Base-by-base conservation (phyloP, 2,329 filamentous ascomycete genomes). In the Botrytis deweyae region DNA sequence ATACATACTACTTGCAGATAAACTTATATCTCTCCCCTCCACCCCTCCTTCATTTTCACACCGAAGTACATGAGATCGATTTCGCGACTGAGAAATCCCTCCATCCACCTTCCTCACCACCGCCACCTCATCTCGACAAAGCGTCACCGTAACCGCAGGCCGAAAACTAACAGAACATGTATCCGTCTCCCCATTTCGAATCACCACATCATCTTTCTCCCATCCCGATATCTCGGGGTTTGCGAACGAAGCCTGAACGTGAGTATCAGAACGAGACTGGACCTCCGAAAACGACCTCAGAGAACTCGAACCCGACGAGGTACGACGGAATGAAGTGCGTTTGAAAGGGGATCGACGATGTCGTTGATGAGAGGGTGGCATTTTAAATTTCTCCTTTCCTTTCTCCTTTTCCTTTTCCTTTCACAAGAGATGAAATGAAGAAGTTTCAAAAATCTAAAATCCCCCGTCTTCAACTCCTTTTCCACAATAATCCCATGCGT, bases 51-150 rank as follows among this genome's bases (percentile, higher is more conserved):
- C 18, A 1, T 58, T 9, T 18, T 58, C 52, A 16, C 14, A n/a
- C 2, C 12, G 49, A 0, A n/a, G 12, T 0, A n/a, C 1, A 6
- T n/a, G 25, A 0, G 25, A 55, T 55, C 16, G 49, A n/a, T 25
- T 1, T 52, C 8, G 49, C 49, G 49, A n/a, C 4, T 16, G n/a
- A 6, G 52, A 58, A 8, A 12, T 29, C 5, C 18, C 16, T 18
- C n/a, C 16, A 29, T 29, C 52, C 14, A 0, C 52, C 1, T 8
- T 29, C 16, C 16, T 29, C 14, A 8, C 3, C 52, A 4, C n/a
- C 29, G n/a, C 2, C 7, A 58, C 29, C 52, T 58, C 52, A 18
- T 58, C n/a, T 8, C 3, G n/a, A 29, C n/a, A 58, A 29, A 33
- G 3, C 52, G 52, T 29, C 14, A 58, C 52, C 0, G n/a, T 58